Evolutionary conservation across 139 green algal species (phyloP), one percentile per base, ranked within the genome.

Genomic region (Mesotaenium endlicherianum): DNA sequence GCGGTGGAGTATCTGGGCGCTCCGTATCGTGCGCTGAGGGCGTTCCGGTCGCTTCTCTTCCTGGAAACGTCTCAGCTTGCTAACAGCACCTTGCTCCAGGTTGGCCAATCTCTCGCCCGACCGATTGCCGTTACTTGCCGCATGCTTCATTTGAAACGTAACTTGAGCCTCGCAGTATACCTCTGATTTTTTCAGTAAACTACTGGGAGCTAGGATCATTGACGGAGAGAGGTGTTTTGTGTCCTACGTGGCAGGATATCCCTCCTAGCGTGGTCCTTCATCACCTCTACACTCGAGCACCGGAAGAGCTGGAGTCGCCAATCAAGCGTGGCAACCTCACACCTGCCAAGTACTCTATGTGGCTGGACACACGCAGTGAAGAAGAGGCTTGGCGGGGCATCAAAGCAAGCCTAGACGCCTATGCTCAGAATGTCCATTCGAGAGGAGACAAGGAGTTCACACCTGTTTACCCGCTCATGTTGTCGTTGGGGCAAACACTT

Each of bases 291-390:
- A 93, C 88, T 2, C 90, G 92, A 50, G 89, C 88, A 17, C 93
- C 94, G 0, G 6, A 88, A 0, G 72, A 80, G 6, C 75, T 98
- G 44, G 47, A 93, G 80, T 92, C 92, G 26, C 95, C 95, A 0
- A 90, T 95, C 72, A 82, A 92, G 76, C 91, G 91, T 3, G 92
- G 86, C 8, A 88, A 91, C 5, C 82, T 98, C 20, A 92, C 89
- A 0, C 64, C 76, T 4, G 26, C 82, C 72, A 93, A 97, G 93
- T 98, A 97, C 89, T 98, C 94, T 0, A 75, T 94, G 2, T 98
- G 95, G 95, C 89, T 98, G 77, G 95, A 98, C 81, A 14, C 45
- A 3, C 83, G 83, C 57, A 58, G n/a, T 3, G 78, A 88, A 39
- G 78, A 88, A 57, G 78, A 88, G 14, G 59, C 82, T 6, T 88